These are phyloP conservation scores for Perilla frutescens DNA, from an alignment of 257 asterid species.

Conservation along the genomic window DNA sequence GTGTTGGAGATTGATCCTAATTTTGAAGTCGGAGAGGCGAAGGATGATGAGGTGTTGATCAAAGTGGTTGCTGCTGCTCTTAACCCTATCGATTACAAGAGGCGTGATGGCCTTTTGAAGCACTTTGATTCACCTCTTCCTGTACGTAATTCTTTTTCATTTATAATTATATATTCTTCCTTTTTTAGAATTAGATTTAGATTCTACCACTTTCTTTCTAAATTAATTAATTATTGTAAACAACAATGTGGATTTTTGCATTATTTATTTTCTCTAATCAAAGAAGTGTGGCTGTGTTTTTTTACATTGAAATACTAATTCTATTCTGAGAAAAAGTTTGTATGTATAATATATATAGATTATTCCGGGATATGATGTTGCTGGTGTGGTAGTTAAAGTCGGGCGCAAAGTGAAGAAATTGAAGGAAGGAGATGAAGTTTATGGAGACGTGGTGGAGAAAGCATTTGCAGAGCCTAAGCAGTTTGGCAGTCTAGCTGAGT, in stretches of 20 bases:
- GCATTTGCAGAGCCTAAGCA: constrained; percentile 72
- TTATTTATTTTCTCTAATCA: no score
- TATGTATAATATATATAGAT: constrained; percentile 39
- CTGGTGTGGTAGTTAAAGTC: constrained; percentile 78
- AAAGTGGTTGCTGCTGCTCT: constrained; percentile 87
- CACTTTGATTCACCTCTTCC: constrained; percentile 84
- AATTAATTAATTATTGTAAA: no score
- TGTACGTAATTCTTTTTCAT: constrained; percentile 41
- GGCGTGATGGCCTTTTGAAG: constrained; percentile 66
- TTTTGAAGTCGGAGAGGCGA: constrained; percentile 60
- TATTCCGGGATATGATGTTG: constrained; percentile 78
- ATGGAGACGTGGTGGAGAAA: constrained; percentile 71
- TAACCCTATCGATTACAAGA: constrained; percentile 83
- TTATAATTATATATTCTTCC: neutral
- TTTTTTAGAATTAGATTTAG: no score
- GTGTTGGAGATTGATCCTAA: constrained; percentile 61
- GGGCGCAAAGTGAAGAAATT: constrained; percentile 75
- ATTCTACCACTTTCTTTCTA: no score
- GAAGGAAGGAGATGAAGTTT: constrained; percentile 86
- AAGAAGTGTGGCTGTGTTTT: no score
- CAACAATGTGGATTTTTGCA: no score
- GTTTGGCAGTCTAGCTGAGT: constrained; percentile 77
- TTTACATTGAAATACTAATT: no score
- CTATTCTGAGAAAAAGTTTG: no score
- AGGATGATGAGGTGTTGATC: constrained; percentile 74